Evolutionary conservation across 2,329 filamentous ascomycete genomes (phyloP).

Genomic region (Parastagonospora avenae): DNA sequence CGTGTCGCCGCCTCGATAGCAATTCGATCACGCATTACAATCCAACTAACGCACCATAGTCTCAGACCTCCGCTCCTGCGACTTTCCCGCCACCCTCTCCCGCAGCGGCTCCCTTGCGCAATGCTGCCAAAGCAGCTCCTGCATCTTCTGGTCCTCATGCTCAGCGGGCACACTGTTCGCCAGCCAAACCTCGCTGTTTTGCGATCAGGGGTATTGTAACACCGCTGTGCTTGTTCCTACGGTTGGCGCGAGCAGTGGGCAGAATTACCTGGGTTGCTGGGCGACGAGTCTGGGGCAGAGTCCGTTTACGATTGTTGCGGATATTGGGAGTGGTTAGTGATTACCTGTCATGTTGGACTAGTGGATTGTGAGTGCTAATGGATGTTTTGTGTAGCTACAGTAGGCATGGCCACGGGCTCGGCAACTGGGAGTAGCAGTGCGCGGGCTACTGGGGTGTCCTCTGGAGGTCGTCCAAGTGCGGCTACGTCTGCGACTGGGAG

Average conservation of each 20-base stretch:
- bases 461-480: no score
- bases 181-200: slow-evolving; percentile 23
- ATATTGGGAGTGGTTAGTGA: not conserved
- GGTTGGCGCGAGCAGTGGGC: slow-evolving; percentile 19
- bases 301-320: slow-evolving; percentile 1
- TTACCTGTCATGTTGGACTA: no score
- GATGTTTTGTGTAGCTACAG: no score
- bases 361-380: no score
- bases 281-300: slow-evolving; percentile 22
- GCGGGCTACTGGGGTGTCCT: no score
- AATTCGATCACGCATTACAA: no score
- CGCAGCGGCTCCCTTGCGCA: slow-evolving; percentile 22
- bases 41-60: slow-evolving; percentile 7
- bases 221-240: slow-evolving; percentile 27
- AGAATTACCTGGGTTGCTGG: slow-evolving; percentile 30
- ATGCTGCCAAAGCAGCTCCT: slow-evolving; percentile 23
- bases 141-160: slow-evolving; percentile 30
- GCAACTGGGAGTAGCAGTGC: no score
- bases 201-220: slow-evolving; percentile 30
- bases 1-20: no score
- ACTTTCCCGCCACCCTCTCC: slow-evolving; percentile 30
- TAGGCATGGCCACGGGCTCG: no score
- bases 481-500: not conserved
- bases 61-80: slow-evolving; percentile 26
- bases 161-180: slow-evolving; percentile 22